Evolutionary conservation across 179 eudicot genomes (phyloP), one percentile per base, ranked within the genome.

Genomic region (Pouteria campechiana): DNA sequence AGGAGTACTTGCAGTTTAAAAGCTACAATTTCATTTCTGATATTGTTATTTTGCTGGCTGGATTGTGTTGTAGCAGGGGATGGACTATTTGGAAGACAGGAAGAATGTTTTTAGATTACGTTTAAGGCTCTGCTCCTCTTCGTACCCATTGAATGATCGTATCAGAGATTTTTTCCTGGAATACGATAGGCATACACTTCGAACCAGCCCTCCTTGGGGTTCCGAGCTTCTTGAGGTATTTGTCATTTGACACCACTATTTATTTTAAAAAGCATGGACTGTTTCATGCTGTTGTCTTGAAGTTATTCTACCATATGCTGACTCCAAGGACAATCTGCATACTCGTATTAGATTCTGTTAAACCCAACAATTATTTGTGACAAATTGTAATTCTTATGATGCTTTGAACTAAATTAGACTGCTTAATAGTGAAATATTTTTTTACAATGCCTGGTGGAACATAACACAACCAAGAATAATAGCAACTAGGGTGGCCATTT

Each of bases 191-290:
- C 99, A 87, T 60, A 78, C 79, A 37, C 88, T 92, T 51, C 93
- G 96, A 20, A 92, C 99, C 45, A 92, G 99, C 55, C 96, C 99
- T 51, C 99, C 99, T 54, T 92, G 99, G 99, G 99, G 99, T 18
- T 92, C 99, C 39, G 99, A 92, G 69, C 94, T 92, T 70, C 92
- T 92, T 57, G 99, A 92, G 96, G 99, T 87, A 57, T 58, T 17
- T 37, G 24, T 52, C n/a, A 15, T 27, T 39, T n/a, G 29, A 27
- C 10, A 11, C 39, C 25, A 42, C 44, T 7, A 4, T 52, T 11
- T 19, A 2, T 11, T 28, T 18, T 6, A 17, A 7, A 42, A 29
- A 3, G 44, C 19, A 13, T 34, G 41, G 28, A 10, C n/a, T 29
- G 14, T 16, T 17, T 7, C 7, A 11, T 36, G n/a, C n/a, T n/a